Conservation (phyloP, 1,284 basidiomycete genomes). For the Pulchroboletus neoregius region DNA sequence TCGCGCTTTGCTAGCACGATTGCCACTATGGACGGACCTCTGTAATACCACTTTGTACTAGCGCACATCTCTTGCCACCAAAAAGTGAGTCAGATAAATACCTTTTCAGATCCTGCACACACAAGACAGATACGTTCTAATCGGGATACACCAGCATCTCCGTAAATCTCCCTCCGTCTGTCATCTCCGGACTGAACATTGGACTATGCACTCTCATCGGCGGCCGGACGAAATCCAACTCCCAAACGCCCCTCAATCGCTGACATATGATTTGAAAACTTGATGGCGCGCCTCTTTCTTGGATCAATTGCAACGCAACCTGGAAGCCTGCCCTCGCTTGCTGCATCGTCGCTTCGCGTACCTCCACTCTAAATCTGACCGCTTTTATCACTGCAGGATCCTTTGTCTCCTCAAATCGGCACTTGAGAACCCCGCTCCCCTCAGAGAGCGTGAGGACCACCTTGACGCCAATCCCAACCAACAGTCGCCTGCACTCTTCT, state of each 20-base stretch:
- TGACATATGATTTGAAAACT: conserved; percentile 75
- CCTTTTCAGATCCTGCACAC: conserved; percentile 16
- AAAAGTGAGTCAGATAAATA: conserved; percentile 12
- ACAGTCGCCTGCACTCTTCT: conserved; percentile 67
- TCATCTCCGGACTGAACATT: conserved; percentile 21
- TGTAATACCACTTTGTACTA: conserved; percentile 12
- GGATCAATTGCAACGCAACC: conserved; percentile 64
- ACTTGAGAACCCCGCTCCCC: conserved; percentile 62
- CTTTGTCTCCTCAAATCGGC: conserved; percentile 55
- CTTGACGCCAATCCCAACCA: conserved; percentile 68
- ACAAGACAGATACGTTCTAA: conserved; percentile 11
- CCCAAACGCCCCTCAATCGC: conserved; percentile 70
- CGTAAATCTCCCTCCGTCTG: conserved; percentile 19
- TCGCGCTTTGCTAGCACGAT: conserved; percentile 43
- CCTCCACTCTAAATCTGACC: conserved; percentile 75
- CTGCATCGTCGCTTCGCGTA: conserved; percentile 46
- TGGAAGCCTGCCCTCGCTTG: conserved; percentile 46
- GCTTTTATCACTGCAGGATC: conserved; percentile 58
- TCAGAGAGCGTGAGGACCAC: conserved; percentile 66
- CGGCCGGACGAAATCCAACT: conserved; percentile 41
- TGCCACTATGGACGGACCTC: conserved; percentile 39
- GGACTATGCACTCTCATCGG: conserved; percentile 17
- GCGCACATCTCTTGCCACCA: neutral
- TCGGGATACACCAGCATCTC: conserved; percentile 27
- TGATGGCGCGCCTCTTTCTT: conserved; percentile 82